These are phyloP conservation scores for Lindgomyces ingoldianus DNA, from an alignment of 495 filamentous ascomycete genomes.

Conservation along the genomic window DNA sequence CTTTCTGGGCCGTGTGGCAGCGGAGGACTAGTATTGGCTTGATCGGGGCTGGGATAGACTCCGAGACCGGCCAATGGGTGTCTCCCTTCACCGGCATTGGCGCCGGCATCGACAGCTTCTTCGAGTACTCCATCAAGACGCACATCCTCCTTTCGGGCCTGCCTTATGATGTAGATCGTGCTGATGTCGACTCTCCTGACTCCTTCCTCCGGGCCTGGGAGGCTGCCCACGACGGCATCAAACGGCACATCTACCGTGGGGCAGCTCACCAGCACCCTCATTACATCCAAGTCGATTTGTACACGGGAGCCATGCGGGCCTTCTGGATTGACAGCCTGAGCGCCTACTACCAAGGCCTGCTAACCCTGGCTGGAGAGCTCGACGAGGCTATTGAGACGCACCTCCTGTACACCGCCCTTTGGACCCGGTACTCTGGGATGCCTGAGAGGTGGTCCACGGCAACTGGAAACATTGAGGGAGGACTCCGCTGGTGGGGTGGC, in stretches of 20 bases:
- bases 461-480: conserved; percentile 81
- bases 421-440: conserved; percentile 88
- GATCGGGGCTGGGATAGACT: conserved; percentile 90
- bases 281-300: conserved; percentile 84
- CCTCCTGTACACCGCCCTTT: conserved; percentile 85
- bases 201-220: conserved; percentile 84
- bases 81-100: conserved; percentile 86
- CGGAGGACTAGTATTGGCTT: conserved; percentile 80
- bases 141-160: conserved; percentile 80
- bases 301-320: conserved; percentile 76
- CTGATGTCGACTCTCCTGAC: conserved; percentile 60
- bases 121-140: conserved; percentile 94
- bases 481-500: conserved; percentile 91
- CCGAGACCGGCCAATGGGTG: conserved; percentile 88
- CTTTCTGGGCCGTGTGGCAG: conserved; percentile 94
- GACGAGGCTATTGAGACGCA: conserved; percentile 89
- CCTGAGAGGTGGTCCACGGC: conserved; percentile 91
- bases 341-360: conserved; percentile 91
- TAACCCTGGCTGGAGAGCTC: conserved; percentile 80
- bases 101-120: conserved; percentile 95
- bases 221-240: conserved; percentile 79
- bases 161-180: conserved; percentile 43
- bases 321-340: conserved; percentile 96
- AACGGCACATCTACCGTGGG: conserved; percentile 73
- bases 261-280: conserved; percentile 78